Conservation (phyloP, 352 stramenopile genomes). For the Pythium vanterpoolii region DNA sequence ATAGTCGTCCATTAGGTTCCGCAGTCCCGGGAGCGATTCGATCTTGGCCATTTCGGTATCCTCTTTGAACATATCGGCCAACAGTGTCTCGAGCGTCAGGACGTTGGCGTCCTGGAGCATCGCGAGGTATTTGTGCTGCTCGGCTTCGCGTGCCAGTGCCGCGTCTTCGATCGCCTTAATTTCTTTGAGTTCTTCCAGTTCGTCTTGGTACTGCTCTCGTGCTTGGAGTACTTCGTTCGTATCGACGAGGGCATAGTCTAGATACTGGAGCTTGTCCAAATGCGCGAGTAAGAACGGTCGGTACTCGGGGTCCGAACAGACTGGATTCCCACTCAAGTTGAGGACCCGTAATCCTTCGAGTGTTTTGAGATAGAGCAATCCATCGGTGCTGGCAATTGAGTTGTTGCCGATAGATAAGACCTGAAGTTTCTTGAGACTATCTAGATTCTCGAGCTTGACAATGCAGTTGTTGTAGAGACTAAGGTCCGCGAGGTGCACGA, state of each 20-base stretch:
- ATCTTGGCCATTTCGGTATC: conserved; percentile 92
- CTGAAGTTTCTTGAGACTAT: conserved; percentile 87
- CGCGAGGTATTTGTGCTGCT: conserved; percentile 74
- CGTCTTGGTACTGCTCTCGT: conserved; percentile 90
- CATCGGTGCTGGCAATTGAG: conserved; percentile 70
- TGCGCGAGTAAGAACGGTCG: conserved; percentile 89
- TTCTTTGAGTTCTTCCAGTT: conserved; percentile 79
- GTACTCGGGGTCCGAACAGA: conserved; percentile 91
- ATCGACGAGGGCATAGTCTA: conserved; percentile 92
- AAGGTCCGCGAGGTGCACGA: conserved; percentile 89
- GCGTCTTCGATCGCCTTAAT: conserved; percentile 86
- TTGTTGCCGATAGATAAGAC: conserved; percentile 94
- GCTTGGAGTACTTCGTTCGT: conserved; percentile 69
- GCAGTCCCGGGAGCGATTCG: conserved; percentile 82
- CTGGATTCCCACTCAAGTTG: conserved; percentile 91
- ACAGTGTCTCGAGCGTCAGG: conserved; percentile 84
- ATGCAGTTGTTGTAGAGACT: conserved; percentile 95
- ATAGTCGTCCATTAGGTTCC: conserved; percentile 90
- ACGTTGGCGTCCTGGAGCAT: conserved; percentile 87
- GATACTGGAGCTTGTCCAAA: conserved; percentile 90
- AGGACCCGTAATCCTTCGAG: conserved; percentile 89
- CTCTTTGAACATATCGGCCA: conserved; percentile 91
- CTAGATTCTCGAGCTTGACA: conserved; percentile 88
- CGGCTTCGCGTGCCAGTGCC: conserved; percentile 62
- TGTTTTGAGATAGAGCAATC: conserved; percentile 71